phyloP scores from a whole-genome alignment of 164 flowering plant genomes.

The Dillenia suffruticosa region DNA sequence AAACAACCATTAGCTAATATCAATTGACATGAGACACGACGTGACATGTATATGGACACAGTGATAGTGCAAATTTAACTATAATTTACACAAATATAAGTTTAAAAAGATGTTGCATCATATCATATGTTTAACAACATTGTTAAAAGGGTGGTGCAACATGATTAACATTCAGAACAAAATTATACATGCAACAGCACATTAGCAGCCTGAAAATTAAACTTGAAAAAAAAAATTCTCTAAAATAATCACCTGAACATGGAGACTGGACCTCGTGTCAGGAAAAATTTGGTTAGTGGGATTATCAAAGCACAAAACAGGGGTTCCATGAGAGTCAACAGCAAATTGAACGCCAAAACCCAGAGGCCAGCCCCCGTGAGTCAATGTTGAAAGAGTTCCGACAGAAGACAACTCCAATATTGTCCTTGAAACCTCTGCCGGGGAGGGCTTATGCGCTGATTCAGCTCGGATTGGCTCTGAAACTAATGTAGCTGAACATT shows the following conservation, averaged over 20 bases:
- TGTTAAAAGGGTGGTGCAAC: too few relatives aligned
- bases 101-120: too few relatives aligned
- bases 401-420: constrained; percentile 73
- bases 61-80: neutral
- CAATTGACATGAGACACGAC: neutral
- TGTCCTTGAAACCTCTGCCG: constrained; percentile 87
- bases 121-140: too few relatives aligned
- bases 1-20: neutral
- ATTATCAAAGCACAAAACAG: constrained; percentile 57
- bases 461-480: constrained; percentile 34
- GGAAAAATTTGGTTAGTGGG: constrained; percentile 19
- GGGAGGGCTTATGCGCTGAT: constrained; percentile 45
- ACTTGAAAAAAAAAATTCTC: neutral
- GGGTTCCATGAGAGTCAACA: constrained; percentile 67
- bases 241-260: constrained; percentile 61
- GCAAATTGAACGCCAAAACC: constrained; percentile 74
- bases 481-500: constrained; percentile 60
- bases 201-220: neutral
- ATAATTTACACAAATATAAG: neutral
- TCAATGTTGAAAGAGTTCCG: constrained; percentile 68
- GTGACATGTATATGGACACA: too few relatives aligned
- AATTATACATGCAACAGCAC: too few relatives aligned
- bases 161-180: too few relatives aligned
- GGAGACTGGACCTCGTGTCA: constrained; percentile 59
- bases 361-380: constrained; percentile 72